These are phyloP conservation scores for Cicer pinnatifidum DNA, from an alignment of 306 rosid species.

Conservation along the genomic window DNA sequence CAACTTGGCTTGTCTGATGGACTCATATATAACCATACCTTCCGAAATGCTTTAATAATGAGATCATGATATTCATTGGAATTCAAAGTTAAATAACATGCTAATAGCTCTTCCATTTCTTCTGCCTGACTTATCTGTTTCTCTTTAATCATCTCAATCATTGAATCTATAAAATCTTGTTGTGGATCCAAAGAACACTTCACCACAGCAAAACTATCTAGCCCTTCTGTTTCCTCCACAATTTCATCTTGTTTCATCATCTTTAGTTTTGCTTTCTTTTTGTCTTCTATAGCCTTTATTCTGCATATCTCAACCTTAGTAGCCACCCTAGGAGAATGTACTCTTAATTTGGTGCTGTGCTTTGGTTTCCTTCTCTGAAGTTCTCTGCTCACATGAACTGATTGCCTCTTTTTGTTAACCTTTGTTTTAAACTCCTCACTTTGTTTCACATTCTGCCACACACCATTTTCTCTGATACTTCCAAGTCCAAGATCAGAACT, in stretches of 20 bases:
- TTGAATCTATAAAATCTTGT: conserved; percentile 88
- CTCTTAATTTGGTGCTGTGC: conserved; percentile 54
- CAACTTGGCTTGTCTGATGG: conserved; percentile 49
- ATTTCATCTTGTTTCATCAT: conserved; percentile 54
- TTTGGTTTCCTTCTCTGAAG: conserved; percentile 64
- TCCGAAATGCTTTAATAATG: conserved; percentile 74
- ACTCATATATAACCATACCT: conserved; percentile 80
- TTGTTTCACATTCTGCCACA: conserved; percentile 31
- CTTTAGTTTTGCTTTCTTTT: conserved; percentile 72
- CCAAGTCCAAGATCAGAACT: conserved; percentile 42
- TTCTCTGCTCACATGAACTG: conserved; percentile 66
- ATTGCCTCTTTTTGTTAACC: conserved; percentile 56
- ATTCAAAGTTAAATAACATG: conserved; percentile 86
- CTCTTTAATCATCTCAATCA: conserved; percentile 93
- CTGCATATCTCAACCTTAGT: conserved; percentile 74
- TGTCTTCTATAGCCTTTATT: conserved; percentile 72
- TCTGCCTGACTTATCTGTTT: conserved; percentile 67
- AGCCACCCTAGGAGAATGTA: conserved; percentile 69
- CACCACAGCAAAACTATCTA: conserved; percentile 83
- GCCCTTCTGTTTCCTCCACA: conserved; percentile 46
- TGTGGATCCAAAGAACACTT: conserved; percentile 78
- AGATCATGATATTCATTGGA: conserved; percentile 80
- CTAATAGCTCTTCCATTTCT: conserved; percentile 87
- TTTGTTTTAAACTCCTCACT: conserved; percentile 58
- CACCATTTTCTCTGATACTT: conserved; percentile 52